Percentiles rank a stretch among this genome's conserved stretches.
Evolutionary conservation across 495 filamentous ascomycete genomes (phyloP).

Genomic region (Jackrogersella minutella): DNA sequence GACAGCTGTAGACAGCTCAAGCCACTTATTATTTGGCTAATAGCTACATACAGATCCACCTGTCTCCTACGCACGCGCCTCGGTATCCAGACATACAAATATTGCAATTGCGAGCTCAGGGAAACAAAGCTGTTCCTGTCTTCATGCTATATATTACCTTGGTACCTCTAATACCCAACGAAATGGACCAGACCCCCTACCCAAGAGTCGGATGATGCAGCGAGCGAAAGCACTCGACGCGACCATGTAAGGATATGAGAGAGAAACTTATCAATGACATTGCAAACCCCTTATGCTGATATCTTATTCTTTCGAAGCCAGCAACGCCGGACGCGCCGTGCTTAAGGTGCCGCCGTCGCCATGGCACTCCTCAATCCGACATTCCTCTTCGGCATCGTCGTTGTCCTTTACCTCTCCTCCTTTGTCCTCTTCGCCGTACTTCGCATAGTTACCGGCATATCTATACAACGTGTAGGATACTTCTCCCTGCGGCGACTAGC

Average conservation of each 20-base stretch:
- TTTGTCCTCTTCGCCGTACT: conserved; percentile 94
- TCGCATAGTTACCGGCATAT: conserved; percentile 90
- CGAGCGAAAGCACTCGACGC: conserved; percentile 26
- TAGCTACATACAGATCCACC: conserved; percentile 10
- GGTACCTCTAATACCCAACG: conserved; percentile 4
- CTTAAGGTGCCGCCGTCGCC: conserved; percentile 29
- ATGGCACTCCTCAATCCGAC: conserved; percentile 70
- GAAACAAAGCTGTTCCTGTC: conserved; percentile 25
- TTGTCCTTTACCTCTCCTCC: conserved; percentile 87
- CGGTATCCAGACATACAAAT: not conserved
- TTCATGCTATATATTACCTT: conserved; percentile 1
- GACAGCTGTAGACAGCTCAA: conserved; percentile 9
- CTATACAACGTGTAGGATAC: conserved; percentile 93
- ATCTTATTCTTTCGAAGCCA: conserved; percentile 21
- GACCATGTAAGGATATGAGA: conserved; percentile 36
- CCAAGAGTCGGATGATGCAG: conserved; percentile 40
- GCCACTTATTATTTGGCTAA: conserved; percentile 7
- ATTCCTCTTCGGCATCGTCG: conserved; percentile 81
- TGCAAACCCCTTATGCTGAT: conserved; percentile 24
- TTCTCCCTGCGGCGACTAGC: conserved; percentile 88
- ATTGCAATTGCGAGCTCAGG: not conserved
- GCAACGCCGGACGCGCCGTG: conserved; percentile 41
- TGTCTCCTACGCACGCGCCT: conserved; percentile 16
- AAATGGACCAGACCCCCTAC: conserved; percentile 26
- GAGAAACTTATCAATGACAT: not conserved